A percentile compares a stretch with the other conserved stretches of the same genome.
phyloP scores from a whole-genome alignment of 805 yeast genomes.

The Saccharomycopsis sp. region DNA sequence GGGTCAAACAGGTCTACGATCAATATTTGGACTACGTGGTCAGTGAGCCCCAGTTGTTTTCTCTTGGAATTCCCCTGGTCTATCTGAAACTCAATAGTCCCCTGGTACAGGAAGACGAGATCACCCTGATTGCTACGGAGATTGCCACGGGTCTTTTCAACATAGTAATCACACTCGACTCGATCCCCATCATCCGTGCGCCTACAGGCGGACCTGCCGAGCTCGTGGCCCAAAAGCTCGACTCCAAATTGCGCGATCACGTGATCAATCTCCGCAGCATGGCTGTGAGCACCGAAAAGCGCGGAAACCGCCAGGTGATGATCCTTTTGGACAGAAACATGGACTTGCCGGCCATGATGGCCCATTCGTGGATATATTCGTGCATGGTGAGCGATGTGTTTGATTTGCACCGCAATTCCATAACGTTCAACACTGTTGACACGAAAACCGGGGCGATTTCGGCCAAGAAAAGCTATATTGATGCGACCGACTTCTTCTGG shows the following conservation, averaged over 20 bases:
- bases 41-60: constrained; percentile 86
- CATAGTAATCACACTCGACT: constrained; percentile 66
- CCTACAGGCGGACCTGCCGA: constrained; percentile 95
- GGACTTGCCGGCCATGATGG: constrained; percentile 88
- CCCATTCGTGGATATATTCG: constrained; percentile 97
- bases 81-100: constrained; percentile 70
- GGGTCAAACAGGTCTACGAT: constrained; percentile 84
- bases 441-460: constrained; percentile 33
- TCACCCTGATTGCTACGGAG: constrained; percentile 57
- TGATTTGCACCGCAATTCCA: constrained; percentile 73
- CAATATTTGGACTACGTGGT: constrained; percentile 90
- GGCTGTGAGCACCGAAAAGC: constrained; percentile 20
- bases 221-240: constrained; percentile 81
- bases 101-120: constrained; percentile 63
- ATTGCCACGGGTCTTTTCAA: constrained; percentile 80
- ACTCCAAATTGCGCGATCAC: constrained; percentile 77
- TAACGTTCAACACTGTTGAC: constrained; percentile 43
- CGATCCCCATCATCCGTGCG: constrained; percentile 85
- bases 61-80: constrained; percentile 59
- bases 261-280: constrained; percentile 52
- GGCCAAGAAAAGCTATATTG: constrained; percentile 73
- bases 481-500: constrained; percentile 95
- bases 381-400: constrained; percentile 94
- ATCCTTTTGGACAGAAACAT: constrained; percentile 81
- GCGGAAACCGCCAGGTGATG: constrained; percentile 53